A percentile compares a stretch with the other conserved stretches of the same genome.
Conservation (phyloP, 805 yeast species). For the Yarrowia sp. region DNA sequence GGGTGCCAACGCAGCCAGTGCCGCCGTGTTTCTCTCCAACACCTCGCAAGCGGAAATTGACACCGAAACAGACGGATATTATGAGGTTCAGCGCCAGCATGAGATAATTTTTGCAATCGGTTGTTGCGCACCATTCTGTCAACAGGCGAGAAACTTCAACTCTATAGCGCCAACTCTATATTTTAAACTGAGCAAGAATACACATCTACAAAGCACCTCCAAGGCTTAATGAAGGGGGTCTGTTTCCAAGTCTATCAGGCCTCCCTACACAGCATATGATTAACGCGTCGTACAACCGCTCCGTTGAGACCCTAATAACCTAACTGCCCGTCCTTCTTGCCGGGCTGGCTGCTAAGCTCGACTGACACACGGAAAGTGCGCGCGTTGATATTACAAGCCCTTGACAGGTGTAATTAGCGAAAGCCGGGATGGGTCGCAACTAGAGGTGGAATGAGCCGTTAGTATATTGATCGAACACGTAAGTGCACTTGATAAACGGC, state of each 20-base stretch:
- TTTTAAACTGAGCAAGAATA: conserved; percentile 8
- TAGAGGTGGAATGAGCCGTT: too few relatives aligned
- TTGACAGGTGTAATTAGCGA: too few relatives aligned
- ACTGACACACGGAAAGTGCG: conserved; percentile 8
- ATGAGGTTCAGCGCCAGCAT: neutral
- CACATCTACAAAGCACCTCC: conserved; percentile 25
- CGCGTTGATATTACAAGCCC: neutral
- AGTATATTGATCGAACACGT: too few relatives aligned
- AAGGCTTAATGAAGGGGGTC: conserved; percentile 24
- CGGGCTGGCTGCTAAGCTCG: neutral
- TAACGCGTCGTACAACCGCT: conserved; percentile 10
- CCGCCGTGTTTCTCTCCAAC: too few relatives aligned
- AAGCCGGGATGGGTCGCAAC: too few relatives aligned
- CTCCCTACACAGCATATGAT: conserved; percentile 9
- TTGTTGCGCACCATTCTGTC: neutral
- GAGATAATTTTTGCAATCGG: conserved; percentile 1
- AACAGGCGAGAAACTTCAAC: conserved; percentile 21
- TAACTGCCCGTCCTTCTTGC: neutral
- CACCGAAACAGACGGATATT: neutral
- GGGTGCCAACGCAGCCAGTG: too few relatives aligned
- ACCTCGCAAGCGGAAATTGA: neutral
- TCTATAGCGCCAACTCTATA: neutral
- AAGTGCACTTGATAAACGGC: too few relatives aligned
- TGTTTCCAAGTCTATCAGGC: too few relatives aligned
- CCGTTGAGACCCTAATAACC: conserved; percentile 10